phyloP scores from a whole-genome alignment of 2,329 filamentous ascomycete species.

The Colletotrichum sp. region DNA sequence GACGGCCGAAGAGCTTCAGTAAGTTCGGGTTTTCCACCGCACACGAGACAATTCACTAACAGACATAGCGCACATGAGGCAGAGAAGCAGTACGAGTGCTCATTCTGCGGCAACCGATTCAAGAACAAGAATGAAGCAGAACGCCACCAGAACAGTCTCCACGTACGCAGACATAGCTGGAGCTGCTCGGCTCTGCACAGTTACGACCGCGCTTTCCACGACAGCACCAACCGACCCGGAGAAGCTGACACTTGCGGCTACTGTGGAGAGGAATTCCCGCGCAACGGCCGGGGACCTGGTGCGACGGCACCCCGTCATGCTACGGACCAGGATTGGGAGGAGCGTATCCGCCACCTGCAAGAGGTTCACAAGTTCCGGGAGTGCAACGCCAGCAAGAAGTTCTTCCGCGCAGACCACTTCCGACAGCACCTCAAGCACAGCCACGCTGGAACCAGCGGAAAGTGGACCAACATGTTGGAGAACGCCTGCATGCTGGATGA shows the following conservation, averaged over 20 bases:
- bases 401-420: slow-evolving; percentile 97
- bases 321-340: slow-evolving; percentile 88
- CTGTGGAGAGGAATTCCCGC: slow-evolving; percentile 87
- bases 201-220: slow-evolving; percentile 85
- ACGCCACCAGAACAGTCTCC: slow-evolving; percentile 92
- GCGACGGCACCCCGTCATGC: slow-evolving; percentile 47
- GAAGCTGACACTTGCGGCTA: slow-evolving; percentile 88
- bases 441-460: slow-evolving; percentile 93
- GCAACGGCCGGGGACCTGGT: slow-evolving; percentile 49
- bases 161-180: slow-evolving; percentile 93
- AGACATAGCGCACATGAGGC: slow-evolving; percentile 77
- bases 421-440: slow-evolving; percentile 98
- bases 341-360: slow-evolving; percentile 84
- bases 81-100: slow-evolving; percentile 95
- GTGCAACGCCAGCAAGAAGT: slow-evolving; percentile 98
- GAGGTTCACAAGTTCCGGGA: slow-evolving; percentile 95
- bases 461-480: slow-evolving; percentile 98
- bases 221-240: slow-evolving; percentile 70
- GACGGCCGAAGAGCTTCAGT: slow-evolving; percentile 83
- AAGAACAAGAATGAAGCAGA: slow-evolving; percentile 99
- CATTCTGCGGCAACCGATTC: slow-evolving; percentile 92
- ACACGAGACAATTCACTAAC: slow-evolving; percentile 24
- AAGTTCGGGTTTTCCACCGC: slow-evolving; percentile 38
- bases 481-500: slow-evolving; percentile 94
- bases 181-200: slow-evolving; percentile 86